Evolutionary conservation across 1,284 basidiomycete genomes (phyloP).

Genomic region (Chalciporus piperatoides): DNA sequence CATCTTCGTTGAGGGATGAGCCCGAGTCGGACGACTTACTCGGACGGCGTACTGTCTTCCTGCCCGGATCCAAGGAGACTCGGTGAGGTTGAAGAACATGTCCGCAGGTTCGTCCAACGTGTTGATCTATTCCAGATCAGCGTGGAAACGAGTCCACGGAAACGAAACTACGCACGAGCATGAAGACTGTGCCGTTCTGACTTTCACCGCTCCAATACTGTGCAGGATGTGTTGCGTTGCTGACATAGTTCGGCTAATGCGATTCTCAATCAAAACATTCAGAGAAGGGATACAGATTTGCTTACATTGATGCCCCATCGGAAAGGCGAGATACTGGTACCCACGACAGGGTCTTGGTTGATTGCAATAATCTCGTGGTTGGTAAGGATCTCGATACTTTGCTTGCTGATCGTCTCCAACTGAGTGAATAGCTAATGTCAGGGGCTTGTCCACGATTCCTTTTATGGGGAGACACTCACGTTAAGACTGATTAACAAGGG

Average conservation of each 20-base stretch:
- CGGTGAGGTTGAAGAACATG: slow-evolving; percentile 62
- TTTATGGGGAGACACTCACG: slow-evolving; percentile 29
- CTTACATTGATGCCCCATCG: slow-evolving; percentile 62
- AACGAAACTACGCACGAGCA: slow-evolving; percentile 41
- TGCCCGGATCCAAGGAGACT: slow-evolving; percentile 67
- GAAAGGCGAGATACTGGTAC: slow-evolving; percentile 60
- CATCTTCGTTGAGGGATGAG: background rate
- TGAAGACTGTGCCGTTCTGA: slow-evolving; percentile 52
- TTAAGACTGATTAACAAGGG: slow-evolving; percentile 46
- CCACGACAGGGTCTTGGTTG: slow-evolving; percentile 63
- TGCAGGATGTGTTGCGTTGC: slow-evolving; percentile 48
- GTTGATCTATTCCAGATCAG: slow-evolving; percentile 39
- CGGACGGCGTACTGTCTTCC: slow-evolving; percentile 60
- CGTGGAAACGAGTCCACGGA: background rate
- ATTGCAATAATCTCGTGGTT: slow-evolving; percentile 65
- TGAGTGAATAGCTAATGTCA: slow-evolving; percentile 22
- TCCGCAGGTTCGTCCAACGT: slow-evolving; percentile 49
- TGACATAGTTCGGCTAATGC: slow-evolving; percentile 48
- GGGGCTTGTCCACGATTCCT: no score
- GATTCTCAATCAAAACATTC: background rate
- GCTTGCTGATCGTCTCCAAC: slow-evolving; percentile 47
- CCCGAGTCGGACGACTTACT: slow-evolving; percentile 32
- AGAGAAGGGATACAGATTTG: background rate
- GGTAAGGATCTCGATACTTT: slow-evolving; percentile 52
- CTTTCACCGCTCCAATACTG: slow-evolving; percentile 58